A percentile compares a stretch with the other conserved stretches of the same genome.
phyloP scores from a whole-genome alignment of 768 basidiomycete species.

The Leccinum longicurvipes region DNA sequence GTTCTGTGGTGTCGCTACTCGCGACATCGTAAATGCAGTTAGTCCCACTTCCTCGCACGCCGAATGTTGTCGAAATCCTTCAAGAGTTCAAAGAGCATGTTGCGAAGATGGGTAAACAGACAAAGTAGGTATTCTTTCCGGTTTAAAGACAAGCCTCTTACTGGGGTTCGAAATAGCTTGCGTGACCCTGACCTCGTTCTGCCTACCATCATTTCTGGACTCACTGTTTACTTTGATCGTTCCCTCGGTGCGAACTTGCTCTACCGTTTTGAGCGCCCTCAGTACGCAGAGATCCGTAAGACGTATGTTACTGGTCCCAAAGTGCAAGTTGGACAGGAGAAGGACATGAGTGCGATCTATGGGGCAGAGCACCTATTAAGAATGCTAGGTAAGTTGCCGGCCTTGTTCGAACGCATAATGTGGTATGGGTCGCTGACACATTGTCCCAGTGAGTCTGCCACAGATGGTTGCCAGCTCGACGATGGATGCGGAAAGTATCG shows the following conservation, averaged over 20 bases:
- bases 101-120: constrained; percentile 42
- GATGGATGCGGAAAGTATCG: constrained; percentile 87
- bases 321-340: constrained; percentile 65
- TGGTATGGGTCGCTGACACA: constrained; percentile 7
- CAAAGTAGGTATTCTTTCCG: constrained; percentile 37
- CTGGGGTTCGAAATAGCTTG: constrained; percentile 38
- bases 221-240: constrained; percentile 91
- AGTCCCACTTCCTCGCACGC: constrained; percentile 76
- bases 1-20: not conserved
- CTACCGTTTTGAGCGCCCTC: constrained; percentile 93
- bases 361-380: constrained; percentile 92
- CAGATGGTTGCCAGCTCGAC: constrained; percentile 84
- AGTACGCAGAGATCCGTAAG: constrained; percentile 80
- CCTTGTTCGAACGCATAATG: not conserved
- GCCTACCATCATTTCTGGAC: constrained; percentile 79
- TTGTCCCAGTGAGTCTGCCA: constrained; percentile 77
- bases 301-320: constrained; percentile 70
- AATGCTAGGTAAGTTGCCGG: constrained; percentile 70
- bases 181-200: constrained; percentile 68
- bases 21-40: constrained; percentile 46
- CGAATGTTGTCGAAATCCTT: constrained; percentile 74
- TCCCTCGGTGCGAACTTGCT: constrained; percentile 85
- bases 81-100: constrained; percentile 73
- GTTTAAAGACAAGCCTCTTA: not conserved
- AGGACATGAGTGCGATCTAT: constrained; percentile 87